phyloP scores from a whole-genome alignment of 805 yeast species.

The Hanseniaspora clermontiae region DNA sequence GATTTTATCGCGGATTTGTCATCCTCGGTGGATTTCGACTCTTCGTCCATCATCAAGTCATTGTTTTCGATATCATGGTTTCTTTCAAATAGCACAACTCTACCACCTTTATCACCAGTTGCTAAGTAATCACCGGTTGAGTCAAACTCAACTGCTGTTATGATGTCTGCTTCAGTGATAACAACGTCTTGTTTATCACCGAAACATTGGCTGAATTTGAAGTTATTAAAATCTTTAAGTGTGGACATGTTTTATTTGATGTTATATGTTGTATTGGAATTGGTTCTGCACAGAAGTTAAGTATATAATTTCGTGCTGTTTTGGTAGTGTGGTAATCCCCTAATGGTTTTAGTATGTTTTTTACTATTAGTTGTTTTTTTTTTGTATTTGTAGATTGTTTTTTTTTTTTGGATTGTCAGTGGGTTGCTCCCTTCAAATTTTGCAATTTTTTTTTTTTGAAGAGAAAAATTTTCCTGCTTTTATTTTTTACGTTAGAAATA shows the following conservation, averaged over 20 bases:
- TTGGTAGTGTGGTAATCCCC: neutral
- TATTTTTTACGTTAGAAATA: neutral
- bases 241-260: conserved; percentile 16
- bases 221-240: conserved; percentile 23
- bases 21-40: neutral
- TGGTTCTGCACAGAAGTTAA: neutral
- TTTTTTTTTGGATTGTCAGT: neutral
- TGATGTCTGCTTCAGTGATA: conserved; percentile 93
- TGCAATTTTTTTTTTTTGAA: neutral
- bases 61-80: conserved; percentile 40
- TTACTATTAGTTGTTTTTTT: neutral
- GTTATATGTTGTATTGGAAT: neutral
- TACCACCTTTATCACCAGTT: conserved; percentile 97
- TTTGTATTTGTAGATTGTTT: neutral
- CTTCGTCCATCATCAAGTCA: conserved; percentile 11
- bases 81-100: conserved; percentile 91
- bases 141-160: conserved; percentile 93
- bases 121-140: conserved; percentile 90
- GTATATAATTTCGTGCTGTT: neutral
- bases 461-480: neutral
- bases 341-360: too few species aligned
- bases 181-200: conserved; percentile 98
- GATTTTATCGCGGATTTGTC: conserved; percentile 22
- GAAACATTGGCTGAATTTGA: conserved; percentile 88
- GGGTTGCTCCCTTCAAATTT: neutral